phyloP scores from a whole-genome alignment of 2,329 filamentous ascomycete genomes.

The Ilyonectria sp. region DNA sequence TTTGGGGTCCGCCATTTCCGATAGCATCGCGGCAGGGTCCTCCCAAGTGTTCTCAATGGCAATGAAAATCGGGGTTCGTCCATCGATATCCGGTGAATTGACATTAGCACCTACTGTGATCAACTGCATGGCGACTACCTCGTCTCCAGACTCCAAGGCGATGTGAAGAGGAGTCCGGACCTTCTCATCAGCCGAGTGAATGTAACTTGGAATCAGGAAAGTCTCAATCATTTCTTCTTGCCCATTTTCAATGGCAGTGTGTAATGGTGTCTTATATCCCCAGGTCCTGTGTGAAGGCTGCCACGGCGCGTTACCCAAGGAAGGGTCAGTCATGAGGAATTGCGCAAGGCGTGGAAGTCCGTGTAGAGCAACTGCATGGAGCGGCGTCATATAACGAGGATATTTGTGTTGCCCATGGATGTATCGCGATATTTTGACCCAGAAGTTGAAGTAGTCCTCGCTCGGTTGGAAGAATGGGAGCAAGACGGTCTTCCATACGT shows the following conservation, averaged over 20 bases:
- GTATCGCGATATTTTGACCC: constrained; percentile 1
- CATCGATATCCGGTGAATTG: not conserved
- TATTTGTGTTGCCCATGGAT: not conserved
- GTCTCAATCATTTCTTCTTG: not conserved
- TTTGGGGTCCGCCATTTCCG: not conserved
- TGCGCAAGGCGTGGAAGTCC: not conserved
- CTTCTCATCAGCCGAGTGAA: not conserved
- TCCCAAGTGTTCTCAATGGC: constrained; percentile 9
- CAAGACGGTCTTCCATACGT: not conserved
- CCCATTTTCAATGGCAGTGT: not conserved
- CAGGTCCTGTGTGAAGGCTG: not conserved
- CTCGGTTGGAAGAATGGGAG: not conserved
- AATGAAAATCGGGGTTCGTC: constrained; percentile 8
- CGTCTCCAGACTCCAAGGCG: not conserved
- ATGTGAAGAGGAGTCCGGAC: not conserved
- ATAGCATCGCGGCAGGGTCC: not conserved
- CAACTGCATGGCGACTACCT: not conserved
- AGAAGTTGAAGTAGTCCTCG: not conserved
- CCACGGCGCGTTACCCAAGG: not conserved
- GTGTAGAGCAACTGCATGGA: not conserved
- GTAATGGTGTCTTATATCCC: not conserved
- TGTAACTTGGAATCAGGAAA: not conserved
- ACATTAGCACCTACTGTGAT: not conserved
- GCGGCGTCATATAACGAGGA: not conserved
- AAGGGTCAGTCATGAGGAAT: not conserved